These are phyloP conservation scores for Gnomoniopsis sp. DNA, from an alignment of 2,329 filamentous ascomycete species.

Conservation along the genomic window DNA sequence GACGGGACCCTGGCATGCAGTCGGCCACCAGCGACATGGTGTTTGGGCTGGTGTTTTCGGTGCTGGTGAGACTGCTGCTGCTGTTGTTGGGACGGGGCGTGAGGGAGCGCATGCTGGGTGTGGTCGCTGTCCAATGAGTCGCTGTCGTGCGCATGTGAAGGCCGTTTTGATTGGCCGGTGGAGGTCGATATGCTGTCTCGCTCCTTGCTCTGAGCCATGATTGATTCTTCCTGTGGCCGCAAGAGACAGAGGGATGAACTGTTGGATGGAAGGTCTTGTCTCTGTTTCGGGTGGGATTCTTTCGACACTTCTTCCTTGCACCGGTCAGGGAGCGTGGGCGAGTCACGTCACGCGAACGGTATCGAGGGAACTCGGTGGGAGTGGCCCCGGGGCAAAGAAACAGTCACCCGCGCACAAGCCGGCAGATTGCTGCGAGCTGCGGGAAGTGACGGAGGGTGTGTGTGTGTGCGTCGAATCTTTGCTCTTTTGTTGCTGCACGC, in stretches of 20 bases:
- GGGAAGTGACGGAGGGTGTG: not conserved
- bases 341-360: not conserved
- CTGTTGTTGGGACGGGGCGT: slow-evolving; percentile 29
- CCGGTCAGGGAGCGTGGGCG: not conserved
- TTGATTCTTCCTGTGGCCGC: slow-evolving; percentile 16
- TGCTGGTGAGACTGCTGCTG: slow-evolving; percentile 28
- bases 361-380: not conserved
- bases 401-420: not conserved
- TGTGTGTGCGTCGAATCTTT: not conserved
- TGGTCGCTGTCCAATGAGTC: slow-evolving; percentile 34
- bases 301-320: not conserved
- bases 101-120: slow-evolving; percentile 29
- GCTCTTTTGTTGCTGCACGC: not conserved
- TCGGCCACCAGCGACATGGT: slow-evolving; percentile 40
- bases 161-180: slow-evolving; percentile 55
- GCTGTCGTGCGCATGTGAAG: slow-evolving; percentile 34
- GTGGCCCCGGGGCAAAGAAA: not conserved
- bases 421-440: not conserved
- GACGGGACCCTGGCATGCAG: slow-evolving; percentile 51
- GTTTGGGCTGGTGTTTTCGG: slow-evolving; percentile 35
- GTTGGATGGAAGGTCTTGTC: not conserved
- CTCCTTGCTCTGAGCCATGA: slow-evolving; percentile 40
- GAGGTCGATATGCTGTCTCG: slow-evolving; percentile 38
- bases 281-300: not conserved
- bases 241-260: not conserved